Percentiles rank a stretch among this genome's conserved stretches.
These are phyloP conservation scores for Vitis cinerea DNA, from an alignment of 164 flowering plant species.

Conservation along the genomic window DNA sequence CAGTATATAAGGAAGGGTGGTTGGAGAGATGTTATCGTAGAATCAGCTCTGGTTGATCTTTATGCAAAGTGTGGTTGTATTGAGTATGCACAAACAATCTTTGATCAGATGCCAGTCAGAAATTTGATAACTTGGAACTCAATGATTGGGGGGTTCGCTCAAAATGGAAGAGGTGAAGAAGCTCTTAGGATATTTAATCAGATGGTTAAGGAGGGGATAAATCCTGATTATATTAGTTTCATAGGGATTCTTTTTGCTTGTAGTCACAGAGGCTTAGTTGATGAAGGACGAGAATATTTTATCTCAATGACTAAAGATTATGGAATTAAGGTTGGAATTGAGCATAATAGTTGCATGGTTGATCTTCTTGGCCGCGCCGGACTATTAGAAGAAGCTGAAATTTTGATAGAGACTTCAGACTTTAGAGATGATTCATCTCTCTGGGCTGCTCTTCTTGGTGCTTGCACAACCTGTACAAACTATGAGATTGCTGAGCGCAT, in stretches of 20 bases:
- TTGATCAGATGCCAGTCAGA: constrained; percentile 37
- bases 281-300: constrained; percentile 62
- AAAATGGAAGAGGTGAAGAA: constrained; percentile 73
- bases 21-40: constrained; percentile 65
- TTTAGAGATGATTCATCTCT: constrained; percentile 54
- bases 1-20: constrained; percentile 69
- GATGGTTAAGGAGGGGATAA: constrained; percentile 56
- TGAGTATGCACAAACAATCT: constrained; percentile 54
- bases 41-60: constrained; percentile 85
- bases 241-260: constrained; percentile 83
- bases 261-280: constrained; percentile 77
- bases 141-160: constrained; percentile 82
- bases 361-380: constrained; percentile 90
- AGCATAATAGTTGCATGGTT: constrained; percentile 85
- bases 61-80: constrained; percentile 83
- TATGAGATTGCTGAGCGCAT: constrained; percentile 60
- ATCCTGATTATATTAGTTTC: constrained; percentile 74
- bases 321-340: constrained; percentile 55
- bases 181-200: constrained; percentile 50
- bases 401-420: constrained; percentile 47
- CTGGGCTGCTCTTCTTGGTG: constrained; percentile 84
- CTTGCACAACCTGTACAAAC: constrained; percentile 55
- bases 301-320: constrained; percentile 46
- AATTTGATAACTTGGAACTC: constrained; percentile 86
- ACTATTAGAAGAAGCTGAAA: constrained; percentile 79